These are phyloP conservation scores for Clitocybe nebularis DNA, from an alignment of 1,284 basidiomycete genomes.

Conservation along the genomic window DNA sequence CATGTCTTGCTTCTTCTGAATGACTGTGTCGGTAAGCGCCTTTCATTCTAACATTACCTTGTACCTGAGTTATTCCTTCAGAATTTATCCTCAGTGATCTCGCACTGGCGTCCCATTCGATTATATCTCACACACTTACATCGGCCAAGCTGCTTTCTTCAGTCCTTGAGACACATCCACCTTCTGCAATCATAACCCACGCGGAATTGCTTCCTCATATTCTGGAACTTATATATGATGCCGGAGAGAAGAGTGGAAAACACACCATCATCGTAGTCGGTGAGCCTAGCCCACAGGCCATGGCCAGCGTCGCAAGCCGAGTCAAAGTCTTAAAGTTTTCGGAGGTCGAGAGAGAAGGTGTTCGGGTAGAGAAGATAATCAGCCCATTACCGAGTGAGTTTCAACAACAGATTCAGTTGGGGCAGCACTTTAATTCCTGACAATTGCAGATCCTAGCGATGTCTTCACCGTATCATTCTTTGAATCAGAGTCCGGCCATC, in stretches of 20 bases:
- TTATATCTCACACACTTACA: conserved; percentile 66
- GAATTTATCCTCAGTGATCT: conserved; percentile 76
- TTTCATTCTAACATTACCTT: not conserved
- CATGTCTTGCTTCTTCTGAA: conserved; percentile 70
- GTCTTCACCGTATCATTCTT: conserved; percentile 69
- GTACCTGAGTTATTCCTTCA: conserved; percentile 24
- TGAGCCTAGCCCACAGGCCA: conserved; percentile 38
- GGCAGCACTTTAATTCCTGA: conserved; percentile 8
- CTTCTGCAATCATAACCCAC: conserved; percentile 66
- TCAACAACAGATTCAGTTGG: not conserved
- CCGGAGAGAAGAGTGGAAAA: conserved; percentile 40
- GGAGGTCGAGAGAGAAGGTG: conserved; percentile 63
- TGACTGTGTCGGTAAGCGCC: conserved; percentile 62
- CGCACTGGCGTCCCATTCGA: conserved; percentile 66
- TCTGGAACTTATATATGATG: conserved; percentile 64
- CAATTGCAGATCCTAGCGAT: conserved; percentile 49
- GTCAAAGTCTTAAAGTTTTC: conserved; percentile 56
- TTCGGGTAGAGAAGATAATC: conserved; percentile 40
- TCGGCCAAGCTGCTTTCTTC: conserved; percentile 52
- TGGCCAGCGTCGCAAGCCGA: conserved; percentile 41
- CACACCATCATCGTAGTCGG: conserved; percentile 68
- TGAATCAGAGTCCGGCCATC: conserved; percentile 42
- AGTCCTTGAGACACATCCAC: conserved; percentile 60
- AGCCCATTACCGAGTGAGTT: conserved; percentile 47
- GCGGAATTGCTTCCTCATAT: conserved; percentile 58